phyloP scores from a whole-genome alignment of 2,329 filamentous ascomycete species.

The Chaetomium olivaceum region DNA sequence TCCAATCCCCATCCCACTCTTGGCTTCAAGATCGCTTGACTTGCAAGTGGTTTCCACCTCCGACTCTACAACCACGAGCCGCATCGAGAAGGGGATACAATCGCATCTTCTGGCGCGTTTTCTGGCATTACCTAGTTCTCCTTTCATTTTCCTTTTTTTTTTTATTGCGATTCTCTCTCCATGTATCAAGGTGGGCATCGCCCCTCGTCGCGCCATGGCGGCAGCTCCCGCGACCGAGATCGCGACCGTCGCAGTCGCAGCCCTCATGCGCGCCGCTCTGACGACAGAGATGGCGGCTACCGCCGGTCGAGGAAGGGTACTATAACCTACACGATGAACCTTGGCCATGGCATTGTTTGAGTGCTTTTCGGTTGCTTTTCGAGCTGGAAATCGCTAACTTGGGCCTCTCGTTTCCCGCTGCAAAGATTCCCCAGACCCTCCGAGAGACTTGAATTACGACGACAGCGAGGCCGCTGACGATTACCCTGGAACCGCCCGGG shows the following conservation, averaged over 20 bases:
- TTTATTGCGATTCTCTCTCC: slow-evolving; percentile 22
- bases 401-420: slow-evolving; percentile 18
- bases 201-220: slow-evolving; percentile 36
- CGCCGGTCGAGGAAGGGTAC: slow-evolving; percentile 51
- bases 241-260: slow-evolving; percentile 32
- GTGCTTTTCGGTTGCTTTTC: slow-evolving; percentile 18
- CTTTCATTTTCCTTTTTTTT: slow-evolving; percentile 16
- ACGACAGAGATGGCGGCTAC: slow-evolving; percentile 41
- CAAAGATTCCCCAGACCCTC: slow-evolving; percentile 27
- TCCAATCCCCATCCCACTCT: not conserved
- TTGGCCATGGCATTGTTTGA: slow-evolving; percentile 21
- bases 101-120: not conserved
- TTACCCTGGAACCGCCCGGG: not conserved
- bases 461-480: slow-evolving; percentile 24
- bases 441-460: slow-evolving; percentile 34
- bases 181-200: slow-evolving; percentile 49
- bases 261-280: slow-evolving; percentile 29
- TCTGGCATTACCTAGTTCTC: not conserved
- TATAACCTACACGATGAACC: slow-evolving; percentile 26
- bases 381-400: slow-evolving; percentile 33
- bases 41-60: not conserved
- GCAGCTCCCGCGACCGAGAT: slow-evolving; percentile 38
- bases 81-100: not conserved
- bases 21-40: slow-evolving; percentile 11
- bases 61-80: not conserved